phyloP scores from a whole-genome alignment of 1,284 basidiomycete genomes.

The Fomitopsis pinicola region DNA sequence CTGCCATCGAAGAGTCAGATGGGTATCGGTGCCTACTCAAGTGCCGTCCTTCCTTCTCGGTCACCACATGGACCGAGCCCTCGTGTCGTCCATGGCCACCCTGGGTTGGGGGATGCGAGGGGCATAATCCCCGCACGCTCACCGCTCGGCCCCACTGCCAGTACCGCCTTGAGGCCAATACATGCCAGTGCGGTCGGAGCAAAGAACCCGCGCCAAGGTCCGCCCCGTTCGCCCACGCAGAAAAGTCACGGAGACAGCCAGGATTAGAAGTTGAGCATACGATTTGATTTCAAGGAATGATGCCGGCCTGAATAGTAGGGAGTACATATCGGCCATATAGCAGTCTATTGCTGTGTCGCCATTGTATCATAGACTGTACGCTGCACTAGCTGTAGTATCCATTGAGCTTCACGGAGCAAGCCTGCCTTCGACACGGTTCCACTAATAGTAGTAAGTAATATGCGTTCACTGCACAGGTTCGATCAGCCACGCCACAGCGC shows the following conservation, averaged over 20 bases:
- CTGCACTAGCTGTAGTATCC: neutral
- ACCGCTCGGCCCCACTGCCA: constrained; percentile 23
- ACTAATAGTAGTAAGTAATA: neutral
- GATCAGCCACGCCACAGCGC: neutral
- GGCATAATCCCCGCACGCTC: constrained; percentile 17
- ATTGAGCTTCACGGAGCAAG: neutral
- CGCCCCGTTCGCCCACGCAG: neutral
- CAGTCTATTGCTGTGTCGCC: neutral
- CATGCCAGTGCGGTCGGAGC: neutral
- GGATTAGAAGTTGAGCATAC: neutral
- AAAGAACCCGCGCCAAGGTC: neutral
- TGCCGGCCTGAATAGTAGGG: neutral
- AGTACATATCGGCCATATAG: neutral
- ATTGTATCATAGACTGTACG: neutral
- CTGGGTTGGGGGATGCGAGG: neutral
- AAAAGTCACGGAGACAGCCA: neutral
- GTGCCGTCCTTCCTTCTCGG: neutral
- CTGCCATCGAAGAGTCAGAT: neutral
- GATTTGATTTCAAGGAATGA: neutral
- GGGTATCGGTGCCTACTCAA: neutral
- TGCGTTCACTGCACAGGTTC: neutral
- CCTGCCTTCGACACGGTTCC: neutral
- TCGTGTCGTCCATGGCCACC: neutral
- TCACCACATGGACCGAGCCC: neutral
- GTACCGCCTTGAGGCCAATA: constrained; percentile 14